Percentiles rank a stretch among this genome's conserved stretches.
Evolutionary conservation across 169 alveolate species (phyloP).

Genomic region (Ichthyophthirius multifiliis): DNA sequence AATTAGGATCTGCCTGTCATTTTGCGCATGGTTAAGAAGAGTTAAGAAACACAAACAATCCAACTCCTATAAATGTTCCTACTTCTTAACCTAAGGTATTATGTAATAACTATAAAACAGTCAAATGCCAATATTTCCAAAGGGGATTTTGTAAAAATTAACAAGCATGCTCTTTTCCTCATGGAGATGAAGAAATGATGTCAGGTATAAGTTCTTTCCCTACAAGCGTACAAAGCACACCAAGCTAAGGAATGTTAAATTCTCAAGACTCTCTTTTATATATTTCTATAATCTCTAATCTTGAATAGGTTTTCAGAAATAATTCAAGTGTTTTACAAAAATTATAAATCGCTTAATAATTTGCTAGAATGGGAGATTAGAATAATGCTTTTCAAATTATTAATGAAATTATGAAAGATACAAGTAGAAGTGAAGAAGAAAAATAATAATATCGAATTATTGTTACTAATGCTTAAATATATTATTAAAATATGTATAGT

Average conservation of each 20-base stretch:
- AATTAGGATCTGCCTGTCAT: not conserved
- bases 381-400: not conserved
- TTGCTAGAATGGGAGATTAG: not conserved
- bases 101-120: constrained; percentile 1
- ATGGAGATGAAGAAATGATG: not conserved
- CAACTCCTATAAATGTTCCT: not conserved
- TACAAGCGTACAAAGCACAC: not conserved
- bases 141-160: constrained; percentile 11
- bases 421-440: constrained; percentile 11
- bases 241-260: not conserved
- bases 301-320: constrained; percentile 8
- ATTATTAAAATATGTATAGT: no score
- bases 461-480: constrained; percentile 2
- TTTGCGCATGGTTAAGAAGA: constrained; percentile 5
- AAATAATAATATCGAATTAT: not conserved
- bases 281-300: not conserved
- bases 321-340: not conserved
- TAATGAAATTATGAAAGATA: not conserved
- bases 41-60: not conserved
- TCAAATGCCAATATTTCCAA: constrained; percentile 10
- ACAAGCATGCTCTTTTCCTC: not conserved
- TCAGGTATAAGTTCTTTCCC: not conserved
- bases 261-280: not conserved
- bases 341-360: not conserved
- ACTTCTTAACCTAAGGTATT: constrained; percentile 1